Evolutionary conservation across 148 eudicot genomes (phyloP), one percentile per base, ranked within the genome.

Genomic region (Diospyros lotus): DNA sequence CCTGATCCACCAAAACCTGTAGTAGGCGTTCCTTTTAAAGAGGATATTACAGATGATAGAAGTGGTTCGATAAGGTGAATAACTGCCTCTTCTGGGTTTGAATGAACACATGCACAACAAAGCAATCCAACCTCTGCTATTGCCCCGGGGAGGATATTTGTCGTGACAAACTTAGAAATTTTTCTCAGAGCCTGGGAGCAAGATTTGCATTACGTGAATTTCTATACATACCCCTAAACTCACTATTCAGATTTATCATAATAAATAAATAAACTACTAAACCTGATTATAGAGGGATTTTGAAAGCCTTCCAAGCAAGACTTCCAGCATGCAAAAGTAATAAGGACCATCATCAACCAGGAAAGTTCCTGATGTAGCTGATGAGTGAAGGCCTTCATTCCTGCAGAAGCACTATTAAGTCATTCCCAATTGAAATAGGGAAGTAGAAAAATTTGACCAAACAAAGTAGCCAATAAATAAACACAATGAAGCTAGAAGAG

Each of bases 111-210:
- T 17, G 99, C 97, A 91, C 94, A 89, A 74, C 99, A 95, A 71
- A 95, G 99, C 80, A 92, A 84, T 68, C 99, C 99, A 74, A 95
- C 96, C 83, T 95, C 99, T 15, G 96, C 91, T 79, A 92, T 84
- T 74, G 99, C 99, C 79, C 99, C 99, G 54, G 96, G 97, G 86
- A 95, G 99, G 79, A 92, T 88, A 84, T 90, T 95, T 76, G 91
- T 80, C 71, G 77, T 83, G 64, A 95, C 89, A 83, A 95, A 95
- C 90, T 95, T 95, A 65, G 96, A 88, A 62, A 90, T 88, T 82
- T 93, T 95, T 76, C 74, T 92, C 74, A 95, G 80, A 75, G 99
- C 99, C 99, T 95, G 87, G 43, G 43, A 58, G 68, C 42, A 14
- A 73, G 41, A 51, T 52, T 40, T 55, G 58, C 62, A 64, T 72